Evolutionary conservation across 768 basidiomycete species (phyloP).

Genomic region (Rhodosporidiobolus odoratus): DNA sequence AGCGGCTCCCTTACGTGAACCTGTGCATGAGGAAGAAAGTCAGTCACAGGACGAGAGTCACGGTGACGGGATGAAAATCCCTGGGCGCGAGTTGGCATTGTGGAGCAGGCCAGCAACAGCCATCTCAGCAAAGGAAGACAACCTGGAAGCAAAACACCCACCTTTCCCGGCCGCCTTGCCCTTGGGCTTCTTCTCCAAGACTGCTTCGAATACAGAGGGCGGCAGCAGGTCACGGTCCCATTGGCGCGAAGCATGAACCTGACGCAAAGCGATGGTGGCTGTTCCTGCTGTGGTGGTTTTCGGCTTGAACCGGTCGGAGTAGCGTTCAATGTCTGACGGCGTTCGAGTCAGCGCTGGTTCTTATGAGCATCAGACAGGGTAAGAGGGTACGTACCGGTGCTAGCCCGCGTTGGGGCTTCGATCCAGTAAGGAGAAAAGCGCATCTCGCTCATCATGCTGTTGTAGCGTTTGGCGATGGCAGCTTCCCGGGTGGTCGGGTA

Average conservation of each 20-base stretch:
- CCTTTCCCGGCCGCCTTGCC: not conserved
- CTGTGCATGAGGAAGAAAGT: not conserved
- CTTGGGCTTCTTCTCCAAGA: constrained; percentile 27
- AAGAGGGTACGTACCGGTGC: constrained; percentile 19
- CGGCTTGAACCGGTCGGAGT: constrained; percentile 35
- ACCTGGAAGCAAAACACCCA: not conserved
- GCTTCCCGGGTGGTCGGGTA: constrained; percentile 23
- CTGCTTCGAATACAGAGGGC: constrained; percentile 22
- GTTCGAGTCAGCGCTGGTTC: not conserved
- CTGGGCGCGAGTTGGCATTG: too few species aligned
- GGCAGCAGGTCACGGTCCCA: constrained; percentile 30
- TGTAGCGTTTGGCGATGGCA: constrained; percentile 24
- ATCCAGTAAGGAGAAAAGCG: constrained; percentile 34
- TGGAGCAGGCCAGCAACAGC: not conserved
- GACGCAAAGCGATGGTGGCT: not conserved
- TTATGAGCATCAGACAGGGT: not conserved
- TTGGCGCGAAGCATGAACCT: constrained; percentile 7
- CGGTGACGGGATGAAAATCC: not conserved
- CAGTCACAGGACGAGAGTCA: not conserved
- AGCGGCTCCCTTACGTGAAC: not conserved
- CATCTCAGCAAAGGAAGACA: not conserved
- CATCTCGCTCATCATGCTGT: constrained; percentile 23
- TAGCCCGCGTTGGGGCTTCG: constrained; percentile 21
- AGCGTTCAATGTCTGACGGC: constrained; percentile 34
- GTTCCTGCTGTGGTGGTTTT: constrained; percentile 5